A percentile compares a stretch with the other conserved stretches of the same genome.
Conservation (phyloP, 768 basidiomycete species). For the Trametes cingulata region DNA sequence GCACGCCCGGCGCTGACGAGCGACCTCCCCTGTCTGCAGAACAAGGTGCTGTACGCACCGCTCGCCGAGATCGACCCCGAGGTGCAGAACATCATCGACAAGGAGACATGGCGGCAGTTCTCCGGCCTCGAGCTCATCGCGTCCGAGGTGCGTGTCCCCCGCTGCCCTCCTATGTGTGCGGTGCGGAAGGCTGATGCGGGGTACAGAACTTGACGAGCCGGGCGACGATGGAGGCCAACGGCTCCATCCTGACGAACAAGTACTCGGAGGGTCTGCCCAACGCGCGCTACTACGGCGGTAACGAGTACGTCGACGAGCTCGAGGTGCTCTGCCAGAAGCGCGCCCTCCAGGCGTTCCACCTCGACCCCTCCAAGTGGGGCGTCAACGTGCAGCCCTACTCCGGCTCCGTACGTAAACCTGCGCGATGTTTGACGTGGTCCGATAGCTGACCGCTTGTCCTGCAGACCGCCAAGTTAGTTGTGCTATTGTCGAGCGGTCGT, state of each 20-base stretch:
- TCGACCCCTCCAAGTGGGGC: slow-evolving; percentile 91
- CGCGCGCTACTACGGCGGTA: slow-evolving; percentile 96
- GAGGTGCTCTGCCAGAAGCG: slow-evolving; percentile 94
- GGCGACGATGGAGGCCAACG: slow-evolving; percentile 97
- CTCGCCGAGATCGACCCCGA: slow-evolving; percentile 92
- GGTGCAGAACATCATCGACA: slow-evolving; percentile 96
- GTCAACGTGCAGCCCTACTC: slow-evolving; percentile 99
- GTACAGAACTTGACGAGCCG: slow-evolving; percentile 90
- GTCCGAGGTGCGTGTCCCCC: slow-evolving; percentile 71
- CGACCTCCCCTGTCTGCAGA: slow-evolving; percentile 49
- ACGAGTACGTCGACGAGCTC: slow-evolving; percentile 97
- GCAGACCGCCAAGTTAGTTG: slow-evolving; percentile 82
- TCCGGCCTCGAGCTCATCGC: slow-evolving; percentile 98
- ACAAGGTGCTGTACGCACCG: slow-evolving; percentile 87
- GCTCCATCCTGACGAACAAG: slow-evolving; percentile 98
- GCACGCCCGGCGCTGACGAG: background rate
- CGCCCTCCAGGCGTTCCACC: slow-evolving; percentile 93
- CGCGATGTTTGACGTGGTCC: background rate
- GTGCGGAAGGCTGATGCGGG: slow-evolving; percentile 1
- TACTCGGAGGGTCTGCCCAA: slow-evolving; percentile 99
- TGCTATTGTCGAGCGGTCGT: background rate
- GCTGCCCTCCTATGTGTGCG: background rate
- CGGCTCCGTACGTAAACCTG: slow-evolving; percentile 64
- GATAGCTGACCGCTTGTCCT: slow-evolving; percentile 12
- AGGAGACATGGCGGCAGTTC: slow-evolving; percentile 98